These are phyloP conservation scores for Scedosporium boydii DNA, from an alignment of 2,329 filamentous ascomycete species.

Conservation along the genomic window DNA sequence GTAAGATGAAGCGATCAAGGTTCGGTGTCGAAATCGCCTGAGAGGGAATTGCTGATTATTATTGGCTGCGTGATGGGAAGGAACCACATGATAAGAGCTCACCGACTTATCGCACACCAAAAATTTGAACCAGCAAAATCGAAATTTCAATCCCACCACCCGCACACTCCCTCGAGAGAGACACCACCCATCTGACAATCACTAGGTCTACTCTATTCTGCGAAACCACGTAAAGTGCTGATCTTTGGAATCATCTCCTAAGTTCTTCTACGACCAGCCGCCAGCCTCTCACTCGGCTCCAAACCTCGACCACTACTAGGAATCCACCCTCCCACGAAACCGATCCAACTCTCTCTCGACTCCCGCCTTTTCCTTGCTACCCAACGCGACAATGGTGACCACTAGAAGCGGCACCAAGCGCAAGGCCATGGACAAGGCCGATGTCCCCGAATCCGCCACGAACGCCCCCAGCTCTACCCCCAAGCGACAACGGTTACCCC, in stretches of 20 bases:
- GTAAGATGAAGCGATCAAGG: background rate
- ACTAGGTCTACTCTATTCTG: too few relatives aligned
- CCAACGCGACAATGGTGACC: constrained; percentile 10
- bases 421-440: constrained; percentile 4
- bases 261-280: too few relatives aligned
- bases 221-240: too few relatives aligned
- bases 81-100: background rate
- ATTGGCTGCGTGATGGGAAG: background rate
- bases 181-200: too few relatives aligned
- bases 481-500: constrained; percentile 6
- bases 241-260: too few relatives aligned
- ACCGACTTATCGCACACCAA: constrained; percentile 5
- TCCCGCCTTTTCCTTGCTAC: background rate
- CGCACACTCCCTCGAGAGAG: too few relatives aligned
- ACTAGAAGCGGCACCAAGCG: constrained; percentile 11
- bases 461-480: background rate
- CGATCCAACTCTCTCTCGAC: background rate
- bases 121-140: background rate
- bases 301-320: too few relatives aligned
- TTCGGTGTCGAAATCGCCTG: background rate
- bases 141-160: too few relatives aligned
- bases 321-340: background rate
- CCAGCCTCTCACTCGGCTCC: too few relatives aligned
- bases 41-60: background rate
- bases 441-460: background rate